Evolutionary conservation across 768 basidiomycete species (phyloP).

Genomic region (Tephrocybe sp.): DNA sequence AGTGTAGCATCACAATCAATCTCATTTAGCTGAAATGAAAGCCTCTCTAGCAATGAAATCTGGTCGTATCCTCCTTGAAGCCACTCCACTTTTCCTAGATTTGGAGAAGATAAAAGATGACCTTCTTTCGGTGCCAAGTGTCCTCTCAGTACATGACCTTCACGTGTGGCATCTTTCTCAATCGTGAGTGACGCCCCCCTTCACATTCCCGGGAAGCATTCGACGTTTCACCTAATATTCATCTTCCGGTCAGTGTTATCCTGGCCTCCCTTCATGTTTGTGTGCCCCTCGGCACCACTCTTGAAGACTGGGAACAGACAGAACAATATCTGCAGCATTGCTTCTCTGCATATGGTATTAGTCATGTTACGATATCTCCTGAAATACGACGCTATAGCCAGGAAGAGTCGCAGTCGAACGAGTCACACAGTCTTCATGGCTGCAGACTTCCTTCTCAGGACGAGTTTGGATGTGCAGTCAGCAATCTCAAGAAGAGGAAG

Average conservation of each 20-base stretch:
- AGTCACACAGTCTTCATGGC: constrained; percentile 21
- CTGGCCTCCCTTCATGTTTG: constrained; percentile 55
- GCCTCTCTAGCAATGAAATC: constrained; percentile 37
- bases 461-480: constrained; percentile 42
- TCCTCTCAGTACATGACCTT: constrained; percentile 15
- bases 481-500: constrained; percentile 34
- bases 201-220: background rate
- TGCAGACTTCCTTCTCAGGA: constrained; percentile 36
- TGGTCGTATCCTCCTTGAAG: constrained; percentile 50
- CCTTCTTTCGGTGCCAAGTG: constrained; percentile 24
- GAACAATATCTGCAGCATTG: constrained; percentile 48
- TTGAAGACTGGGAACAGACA: constrained; percentile 49
- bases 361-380: constrained; percentile 54
- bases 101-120: constrained; percentile 47
- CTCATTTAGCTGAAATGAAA: background rate
- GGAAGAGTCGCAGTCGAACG: constrained; percentile 26
- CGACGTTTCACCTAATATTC: background rate
- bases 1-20: constrained; percentile 8
- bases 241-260: constrained; percentile 32
- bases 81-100: constrained; percentile 47
- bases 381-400: constrained; percentile 37
- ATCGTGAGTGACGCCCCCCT: constrained; percentile 37
- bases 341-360: constrained; percentile 50
- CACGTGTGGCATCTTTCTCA: constrained; percentile 52
- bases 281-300: constrained; percentile 41